Base-by-base conservation (phyloP, 2,329 filamentous ascomycete genomes). In the Curvularia hawaiiensis region DNA sequence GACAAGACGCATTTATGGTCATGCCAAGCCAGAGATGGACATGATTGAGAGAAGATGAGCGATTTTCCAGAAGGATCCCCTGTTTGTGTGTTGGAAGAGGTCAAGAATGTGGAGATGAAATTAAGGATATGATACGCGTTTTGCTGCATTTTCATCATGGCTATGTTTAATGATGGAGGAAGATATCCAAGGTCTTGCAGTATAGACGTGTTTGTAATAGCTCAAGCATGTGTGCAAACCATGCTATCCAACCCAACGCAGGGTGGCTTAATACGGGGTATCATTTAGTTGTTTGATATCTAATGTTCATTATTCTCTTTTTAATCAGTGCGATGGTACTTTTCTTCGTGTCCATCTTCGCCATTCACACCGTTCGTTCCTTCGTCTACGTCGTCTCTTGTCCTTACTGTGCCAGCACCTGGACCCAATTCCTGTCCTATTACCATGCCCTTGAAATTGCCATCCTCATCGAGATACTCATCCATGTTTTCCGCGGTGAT, bases 401-500 rank as follows among this genome's bases (percentile, higher is more conserved):
- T 33, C 54, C 74, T 66, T 24, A 78, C 73, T 0, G 70, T 76
- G 2, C 76, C 76, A 3, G 76, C 76, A 20, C 75, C 75, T 31
- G 73, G 72, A 20, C 75, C 75, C 33, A 78, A 50, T 38, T 67
- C 66, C 31, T 62, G 65, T 1, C 69, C 69, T 50, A 69, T 55
- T 3, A 72, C 64, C 49, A 61, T 64, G 2, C 73, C 75, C 33
- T 63, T 67, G 26, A 78, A 77, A 45, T 77, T 77, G 1, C 76
- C 76, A 31, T 77, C 65, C 46, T 74, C 76, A 56, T 78, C 75
- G 45, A 75, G 49, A 71, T 87, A 96, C 65, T 96, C 85, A 62
- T 89, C 82, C 73, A 96, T 88, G 68, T 97, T 98, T 55, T 97
- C 94, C 9, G 91, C 90, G 16, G 94, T 98, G 71, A 98, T 92